Evolutionary conservation across 371 early-diverging fungal species (phyloP).

Genomic region (Haplosporangium sp.): DNA sequence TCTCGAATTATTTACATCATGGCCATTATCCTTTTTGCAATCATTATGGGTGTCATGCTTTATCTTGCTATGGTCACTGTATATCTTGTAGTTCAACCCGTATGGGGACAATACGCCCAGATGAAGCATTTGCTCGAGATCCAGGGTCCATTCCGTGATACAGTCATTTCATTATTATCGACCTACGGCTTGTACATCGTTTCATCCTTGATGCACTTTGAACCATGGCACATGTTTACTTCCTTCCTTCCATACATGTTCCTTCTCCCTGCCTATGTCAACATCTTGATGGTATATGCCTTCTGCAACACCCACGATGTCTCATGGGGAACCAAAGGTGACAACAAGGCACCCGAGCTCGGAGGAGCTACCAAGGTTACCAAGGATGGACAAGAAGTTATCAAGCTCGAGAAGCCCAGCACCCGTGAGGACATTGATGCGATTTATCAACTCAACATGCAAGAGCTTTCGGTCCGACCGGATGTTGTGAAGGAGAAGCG

Average conservation of each 20-base stretch:
- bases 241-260: conserved; percentile 88
- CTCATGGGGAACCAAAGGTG: conserved; percentile 96
- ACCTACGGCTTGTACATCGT: conserved; percentile 91
- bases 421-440: conserved; percentile 59
- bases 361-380: conserved; percentile 37
- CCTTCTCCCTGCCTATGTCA: conserved; percentile 84
- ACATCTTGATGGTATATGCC: conserved; percentile 93
- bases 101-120: conserved; percentile 35
- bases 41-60: conserved; percentile 80
- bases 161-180: conserved; percentile 81
- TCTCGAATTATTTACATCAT: conserved; percentile 72
- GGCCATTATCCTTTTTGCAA: conserved; percentile 73
- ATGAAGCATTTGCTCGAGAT: conserved; percentile 13
- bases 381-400: conserved; percentile 50
- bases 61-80: conserved; percentile 70
- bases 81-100: conserved; percentile 55
- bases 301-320: conserved; percentile 95
- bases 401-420: conserved; percentile 53
- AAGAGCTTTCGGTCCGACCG: conserved; percentile 58
- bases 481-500: conserved; percentile 63
- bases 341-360: conserved; percentile 56
- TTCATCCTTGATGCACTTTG: conserved; percentile 80
- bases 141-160: conserved; percentile 79
- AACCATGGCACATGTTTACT: conserved; percentile 97
- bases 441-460: conserved; percentile 75